Evolutionary conservation across 306 rosid genomes (phyloP).

Genomic region (Abrus pulchellus): DNA sequence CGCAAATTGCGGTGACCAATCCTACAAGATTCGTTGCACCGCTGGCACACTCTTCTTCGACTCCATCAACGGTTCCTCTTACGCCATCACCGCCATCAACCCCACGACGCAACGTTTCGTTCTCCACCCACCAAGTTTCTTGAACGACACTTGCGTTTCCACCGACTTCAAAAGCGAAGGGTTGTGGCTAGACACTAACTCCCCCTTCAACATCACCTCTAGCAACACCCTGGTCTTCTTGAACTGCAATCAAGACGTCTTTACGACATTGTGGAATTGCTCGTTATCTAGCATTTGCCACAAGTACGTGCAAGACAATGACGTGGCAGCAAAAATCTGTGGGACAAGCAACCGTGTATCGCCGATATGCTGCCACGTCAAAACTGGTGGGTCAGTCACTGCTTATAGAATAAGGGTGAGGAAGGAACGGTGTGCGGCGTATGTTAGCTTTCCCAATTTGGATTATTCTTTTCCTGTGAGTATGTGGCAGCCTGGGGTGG

Average conservation of each 20-base stretch:
- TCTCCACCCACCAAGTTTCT: constrained; percentile 40
- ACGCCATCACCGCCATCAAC: constrained; percentile 46
- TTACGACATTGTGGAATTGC: constrained; percentile 36
- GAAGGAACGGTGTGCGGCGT: constrained; percentile 53
- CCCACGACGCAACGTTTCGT: constrained; percentile 45
- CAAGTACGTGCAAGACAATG: constrained; percentile 37
- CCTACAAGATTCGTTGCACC: constrained; percentile 50
- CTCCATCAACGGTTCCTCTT: constrained; percentile 45
- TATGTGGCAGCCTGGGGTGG: constrained; percentile 57
- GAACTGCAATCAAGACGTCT: constrained; percentile 45
- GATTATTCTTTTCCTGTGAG: constrained; percentile 39
- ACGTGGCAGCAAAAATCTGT: background rate
- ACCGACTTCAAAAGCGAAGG: constrained; percentile 41
- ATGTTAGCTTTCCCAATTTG: constrained; percentile 50
- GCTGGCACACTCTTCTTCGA: constrained; percentile 47
- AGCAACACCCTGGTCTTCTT: constrained; percentile 47
- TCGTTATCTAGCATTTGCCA: constrained; percentile 47
- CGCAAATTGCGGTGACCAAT: constrained; percentile 53
- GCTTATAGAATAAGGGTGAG: constrained; percentile 45
- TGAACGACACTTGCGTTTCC: constrained; percentile 37
- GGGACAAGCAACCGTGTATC: background rate
- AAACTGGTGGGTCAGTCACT: constrained; percentile 46
- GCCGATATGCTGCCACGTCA: constrained; percentile 44
- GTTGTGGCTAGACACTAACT: constrained; percentile 41
- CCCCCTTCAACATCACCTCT: constrained; percentile 52